Evolutionary conservation across 345 rosid species (phyloP).

Genomic region (Gossypium australe): DNA sequence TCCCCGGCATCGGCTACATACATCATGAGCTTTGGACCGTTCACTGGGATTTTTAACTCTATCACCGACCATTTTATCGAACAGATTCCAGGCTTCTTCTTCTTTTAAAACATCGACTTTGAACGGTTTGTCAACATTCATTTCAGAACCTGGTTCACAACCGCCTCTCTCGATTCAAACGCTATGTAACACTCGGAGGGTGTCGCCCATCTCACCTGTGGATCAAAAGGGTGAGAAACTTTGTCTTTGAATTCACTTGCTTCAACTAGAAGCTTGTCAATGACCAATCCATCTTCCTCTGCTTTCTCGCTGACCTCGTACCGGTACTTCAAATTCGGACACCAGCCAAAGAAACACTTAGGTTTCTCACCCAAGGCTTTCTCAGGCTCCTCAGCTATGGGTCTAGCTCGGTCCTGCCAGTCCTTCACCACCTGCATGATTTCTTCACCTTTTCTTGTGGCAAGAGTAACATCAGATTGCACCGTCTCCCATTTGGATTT

Average conservation of each 20-base stretch:
- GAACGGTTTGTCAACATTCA: constrained; percentile 5
- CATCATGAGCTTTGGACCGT: not conserved
- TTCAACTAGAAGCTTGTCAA: not conserved
- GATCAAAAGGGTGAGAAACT: not conserved
- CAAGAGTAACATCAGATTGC: not conserved
- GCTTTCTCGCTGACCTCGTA: constrained; percentile 16
- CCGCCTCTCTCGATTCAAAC: constrained; percentile 15
- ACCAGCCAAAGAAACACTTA: constrained; percentile 6
- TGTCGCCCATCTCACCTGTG: not conserved
- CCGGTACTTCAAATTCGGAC: not conserved
- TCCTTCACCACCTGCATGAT: not conserved
- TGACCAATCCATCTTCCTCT: not conserved
- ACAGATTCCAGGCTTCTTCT: constrained; percentile 22
- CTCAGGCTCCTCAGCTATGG: not conserved
- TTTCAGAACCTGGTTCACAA: not conserved
- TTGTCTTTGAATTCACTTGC: not conserved
- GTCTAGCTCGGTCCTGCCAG: not conserved
- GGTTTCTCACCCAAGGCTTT: not conserved
- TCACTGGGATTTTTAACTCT: not conserved
- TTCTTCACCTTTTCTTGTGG: not conserved
- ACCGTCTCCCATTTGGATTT: not conserved
- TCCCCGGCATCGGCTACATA: constrained; percentile 18
- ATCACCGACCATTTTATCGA: constrained; percentile 16
- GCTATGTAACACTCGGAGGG: not conserved
- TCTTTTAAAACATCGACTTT: not conserved